These are phyloP conservation scores for Phialophora verrucosa DNA, from an alignment of 2,329 filamentous ascomycete species.

Conservation along the genomic window DNA sequence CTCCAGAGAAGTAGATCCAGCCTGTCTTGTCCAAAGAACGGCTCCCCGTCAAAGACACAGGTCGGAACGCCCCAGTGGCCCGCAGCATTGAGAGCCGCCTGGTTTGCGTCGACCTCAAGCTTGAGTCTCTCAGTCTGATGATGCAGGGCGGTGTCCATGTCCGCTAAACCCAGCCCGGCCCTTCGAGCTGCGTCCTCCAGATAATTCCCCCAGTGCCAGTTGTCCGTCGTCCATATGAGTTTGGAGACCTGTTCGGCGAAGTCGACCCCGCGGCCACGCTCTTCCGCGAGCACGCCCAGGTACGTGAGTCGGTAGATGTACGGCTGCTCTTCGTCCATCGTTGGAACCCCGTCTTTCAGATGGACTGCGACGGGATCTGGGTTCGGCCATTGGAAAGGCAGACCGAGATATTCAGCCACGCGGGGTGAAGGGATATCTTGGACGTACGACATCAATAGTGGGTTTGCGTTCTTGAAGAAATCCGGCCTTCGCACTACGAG, in stretches of 20 bases:
- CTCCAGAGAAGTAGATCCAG: not conserved
- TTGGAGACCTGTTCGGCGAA: not conserved
- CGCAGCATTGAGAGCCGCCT: not conserved
- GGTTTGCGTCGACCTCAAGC: not conserved
- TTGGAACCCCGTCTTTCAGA: not conserved
- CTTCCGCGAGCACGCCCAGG: slow-evolving; percentile 1
- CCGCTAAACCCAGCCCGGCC: not conserved
- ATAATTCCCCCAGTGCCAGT: not conserved
- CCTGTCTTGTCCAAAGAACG: slow-evolving; percentile 2
- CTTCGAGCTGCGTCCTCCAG: not conserved
- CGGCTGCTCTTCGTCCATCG: not conserved
- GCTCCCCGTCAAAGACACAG: not conserved
- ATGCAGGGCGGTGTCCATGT: not conserved
- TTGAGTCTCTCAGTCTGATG: not conserved
- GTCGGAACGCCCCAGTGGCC: slow-evolving; percentile 5
- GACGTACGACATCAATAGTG: not conserved
- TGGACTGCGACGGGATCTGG: not conserved
- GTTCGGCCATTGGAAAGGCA: not conserved
- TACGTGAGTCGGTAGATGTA: slow-evolving; percentile 6
- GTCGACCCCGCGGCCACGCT: not conserved
- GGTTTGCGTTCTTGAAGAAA: not conserved
- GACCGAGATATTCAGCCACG: slow-evolving; percentile 1
- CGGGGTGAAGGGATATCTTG: not conserved
- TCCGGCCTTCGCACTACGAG: not conserved
- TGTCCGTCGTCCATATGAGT: not conserved